Percentiles rank a stretch among this genome's conserved stretches.
These are phyloP conservation scores for Linum usitatissimum DNA, from an alignment of 345 rosid species.

Conservation along the genomic window DNA sequence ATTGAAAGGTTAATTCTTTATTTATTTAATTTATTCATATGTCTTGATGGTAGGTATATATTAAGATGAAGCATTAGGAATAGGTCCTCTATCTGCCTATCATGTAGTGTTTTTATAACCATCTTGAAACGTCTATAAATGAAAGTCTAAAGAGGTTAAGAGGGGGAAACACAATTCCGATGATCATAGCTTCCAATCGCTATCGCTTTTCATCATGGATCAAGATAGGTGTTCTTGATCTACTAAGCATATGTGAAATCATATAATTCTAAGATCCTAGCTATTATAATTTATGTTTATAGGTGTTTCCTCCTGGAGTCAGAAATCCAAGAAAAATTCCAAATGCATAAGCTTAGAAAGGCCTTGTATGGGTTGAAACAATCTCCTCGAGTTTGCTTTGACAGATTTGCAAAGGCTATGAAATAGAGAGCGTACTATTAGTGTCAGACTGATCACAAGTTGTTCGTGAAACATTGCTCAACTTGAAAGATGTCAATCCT, in stretches of 20 bases:
- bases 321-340: no score
- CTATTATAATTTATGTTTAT: not conserved
- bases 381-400: no score
- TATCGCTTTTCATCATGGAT: not conserved
- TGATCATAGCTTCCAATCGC: not conserved
- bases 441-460: no score
- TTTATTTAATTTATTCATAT: not conserved
- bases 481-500: no score
- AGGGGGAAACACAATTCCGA: not conserved
- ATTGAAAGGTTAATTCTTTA: not conserved
- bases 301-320: no score
- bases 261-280: not conserved
- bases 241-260: not conserved
- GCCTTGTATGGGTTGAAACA: no score
- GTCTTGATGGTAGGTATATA: not conserved
- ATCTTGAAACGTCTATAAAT: not conserved
- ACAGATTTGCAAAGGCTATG: no score
- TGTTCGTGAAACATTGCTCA: no score
- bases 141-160: not conserved
- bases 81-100: not conserved
- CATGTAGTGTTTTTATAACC: not conserved
- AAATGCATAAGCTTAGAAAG: no score
- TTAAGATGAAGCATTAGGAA: not conserved
- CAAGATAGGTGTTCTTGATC: not conserved
- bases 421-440: no score